phyloP scores from a whole-genome alignment of 805 yeast genomes.

The Ogataea methylovora region DNA sequence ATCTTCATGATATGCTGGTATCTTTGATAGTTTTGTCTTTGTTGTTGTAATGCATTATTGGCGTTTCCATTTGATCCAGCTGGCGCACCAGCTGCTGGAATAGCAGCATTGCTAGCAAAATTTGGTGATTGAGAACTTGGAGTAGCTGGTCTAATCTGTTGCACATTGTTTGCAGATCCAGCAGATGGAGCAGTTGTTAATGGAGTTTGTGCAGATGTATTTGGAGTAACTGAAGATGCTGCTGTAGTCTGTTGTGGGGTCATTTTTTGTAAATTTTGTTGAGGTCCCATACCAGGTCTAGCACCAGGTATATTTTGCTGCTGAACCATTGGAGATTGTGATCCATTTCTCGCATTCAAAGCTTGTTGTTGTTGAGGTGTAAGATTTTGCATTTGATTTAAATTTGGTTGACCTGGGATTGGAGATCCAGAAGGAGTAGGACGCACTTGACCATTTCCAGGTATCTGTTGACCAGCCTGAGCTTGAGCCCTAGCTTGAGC shows the following conservation, averaged over 20 bases:
- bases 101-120: constrained; percentile 4
- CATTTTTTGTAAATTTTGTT: constrained; percentile 4
- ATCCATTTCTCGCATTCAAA: constrained; percentile 5
- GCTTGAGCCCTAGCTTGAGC: constrained; percentile 17
- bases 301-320: constrained; percentile 12
- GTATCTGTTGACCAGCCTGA: constrained; percentile 6
- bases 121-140: background rate
- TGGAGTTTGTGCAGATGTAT: constrained; percentile 7
- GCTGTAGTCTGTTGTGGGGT: no score
- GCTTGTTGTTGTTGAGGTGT: background rate
- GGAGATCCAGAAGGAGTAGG: constrained; percentile 3
- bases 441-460: constrained; percentile 1
- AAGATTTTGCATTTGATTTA: constrained; percentile 7
- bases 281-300: constrained; percentile 16
- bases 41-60: constrained; percentile 13
- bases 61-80: constrained; percentile 5
- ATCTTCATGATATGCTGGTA: constrained; percentile 38
- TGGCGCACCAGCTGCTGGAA: constrained; percentile 15
- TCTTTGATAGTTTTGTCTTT: constrained; percentile 21
- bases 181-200: constrained; percentile 2
- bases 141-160: background rate
- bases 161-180: constrained; percentile 1
- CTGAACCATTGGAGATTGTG: constrained; percentile 6
- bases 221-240: constrained; percentile 5
- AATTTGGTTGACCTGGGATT: constrained; percentile 7